phyloP scores from a whole-genome alignment of 768 basidiomycete genomes.

The Lentinus tigrinus region DNA sequence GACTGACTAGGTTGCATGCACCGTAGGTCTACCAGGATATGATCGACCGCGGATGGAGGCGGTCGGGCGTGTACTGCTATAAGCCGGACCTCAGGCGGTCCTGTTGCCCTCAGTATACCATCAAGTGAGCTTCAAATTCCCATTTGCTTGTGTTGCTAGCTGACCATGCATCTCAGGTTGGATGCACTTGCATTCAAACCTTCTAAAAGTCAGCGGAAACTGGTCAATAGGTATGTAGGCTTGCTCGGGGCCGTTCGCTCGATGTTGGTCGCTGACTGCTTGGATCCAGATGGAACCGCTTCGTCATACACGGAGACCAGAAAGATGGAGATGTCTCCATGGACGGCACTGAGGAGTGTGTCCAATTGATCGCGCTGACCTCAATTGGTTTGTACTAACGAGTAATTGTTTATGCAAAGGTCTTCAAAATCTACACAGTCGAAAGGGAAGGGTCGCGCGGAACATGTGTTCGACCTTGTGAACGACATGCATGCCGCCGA shows the following conservation, averaged over 20 bases:
- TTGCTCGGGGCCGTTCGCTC: no score
- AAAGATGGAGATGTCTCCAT: conserved; percentile 29
- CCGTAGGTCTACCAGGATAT: conserved; percentile 72
- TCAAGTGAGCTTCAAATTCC: conserved; percentile 50
- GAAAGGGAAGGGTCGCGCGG: neutral
- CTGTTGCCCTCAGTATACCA: conserved; percentile 95
- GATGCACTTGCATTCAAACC: conserved; percentile 66
- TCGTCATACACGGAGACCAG: conserved; percentile 40
- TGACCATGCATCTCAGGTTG: conserved; percentile 43
- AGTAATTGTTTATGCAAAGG: neutral
- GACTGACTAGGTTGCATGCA: no score
- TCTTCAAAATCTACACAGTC: neutral
- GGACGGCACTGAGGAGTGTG: conserved; percentile 4
- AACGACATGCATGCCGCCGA: conserved; percentile 61
- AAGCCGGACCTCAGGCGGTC: conserved; percentile 79
- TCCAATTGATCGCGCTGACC: neutral
- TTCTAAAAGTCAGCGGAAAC: conserved; percentile 72
- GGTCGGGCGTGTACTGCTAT: conserved; percentile 83
- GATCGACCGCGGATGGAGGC: conserved; percentile 84
- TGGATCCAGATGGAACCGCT: conserved; percentile 66
- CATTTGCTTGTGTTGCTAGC: neutral
- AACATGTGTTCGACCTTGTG: conserved; percentile 39
- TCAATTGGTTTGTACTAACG: neutral
- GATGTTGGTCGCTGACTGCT: neutral
- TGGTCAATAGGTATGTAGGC: conserved; percentile 67